A percentile compares a stretch with the other conserved stretches of the same genome.
These are phyloP conservation scores for Trametes gibbosa DNA, from an alignment of 768 basidiomycete genomes.

Conservation along the genomic window DNA sequence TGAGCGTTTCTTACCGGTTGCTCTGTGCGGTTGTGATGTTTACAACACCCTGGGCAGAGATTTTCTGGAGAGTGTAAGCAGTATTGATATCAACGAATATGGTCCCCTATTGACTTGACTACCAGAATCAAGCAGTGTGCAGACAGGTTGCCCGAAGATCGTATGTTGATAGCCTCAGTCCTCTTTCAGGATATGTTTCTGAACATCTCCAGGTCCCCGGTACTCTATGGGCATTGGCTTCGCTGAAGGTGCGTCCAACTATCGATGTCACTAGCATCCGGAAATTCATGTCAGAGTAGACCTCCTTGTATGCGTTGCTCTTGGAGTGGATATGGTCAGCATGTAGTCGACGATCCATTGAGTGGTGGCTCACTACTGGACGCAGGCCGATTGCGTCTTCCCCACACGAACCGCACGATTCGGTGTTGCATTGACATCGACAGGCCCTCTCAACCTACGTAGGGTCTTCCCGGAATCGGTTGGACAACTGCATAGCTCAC, in stretches of 20 bases:
- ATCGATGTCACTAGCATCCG: background rate
- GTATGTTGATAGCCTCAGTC: conserved; percentile 41
- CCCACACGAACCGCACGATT: conserved; percentile 91
- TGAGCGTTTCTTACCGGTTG: conserved; percentile 23
- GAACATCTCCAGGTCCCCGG: conserved; percentile 58
- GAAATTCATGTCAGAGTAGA: conserved; percentile 42
- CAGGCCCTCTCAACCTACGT: conserved; percentile 84
- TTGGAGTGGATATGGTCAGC: conserved; percentile 89
- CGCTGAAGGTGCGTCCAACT: conserved; percentile 64
- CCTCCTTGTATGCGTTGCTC: conserved; percentile 83
- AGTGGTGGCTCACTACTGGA: background rate
- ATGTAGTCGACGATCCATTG: too few relatives aligned
- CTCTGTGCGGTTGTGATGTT: background rate
- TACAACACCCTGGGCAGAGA: conserved; percentile 41
- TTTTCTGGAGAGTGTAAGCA: conserved; percentile 81
- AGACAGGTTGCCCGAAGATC: conserved; percentile 72
- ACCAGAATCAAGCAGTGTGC: conserved; percentile 79
- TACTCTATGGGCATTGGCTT: conserved; percentile 94
- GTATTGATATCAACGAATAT: background rate
- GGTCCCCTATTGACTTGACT: too few relatives aligned
- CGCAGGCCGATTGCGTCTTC: conserved; percentile 88
- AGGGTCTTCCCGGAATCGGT: background rate
- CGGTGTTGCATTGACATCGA: conserved; percentile 82
- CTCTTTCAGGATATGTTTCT: background rate
- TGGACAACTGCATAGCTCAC: background rate